Evolutionary conservation across 2,329 filamentous ascomycete genomes (phyloP).

Genomic region (Apiospora rasikravindrae): DNA sequence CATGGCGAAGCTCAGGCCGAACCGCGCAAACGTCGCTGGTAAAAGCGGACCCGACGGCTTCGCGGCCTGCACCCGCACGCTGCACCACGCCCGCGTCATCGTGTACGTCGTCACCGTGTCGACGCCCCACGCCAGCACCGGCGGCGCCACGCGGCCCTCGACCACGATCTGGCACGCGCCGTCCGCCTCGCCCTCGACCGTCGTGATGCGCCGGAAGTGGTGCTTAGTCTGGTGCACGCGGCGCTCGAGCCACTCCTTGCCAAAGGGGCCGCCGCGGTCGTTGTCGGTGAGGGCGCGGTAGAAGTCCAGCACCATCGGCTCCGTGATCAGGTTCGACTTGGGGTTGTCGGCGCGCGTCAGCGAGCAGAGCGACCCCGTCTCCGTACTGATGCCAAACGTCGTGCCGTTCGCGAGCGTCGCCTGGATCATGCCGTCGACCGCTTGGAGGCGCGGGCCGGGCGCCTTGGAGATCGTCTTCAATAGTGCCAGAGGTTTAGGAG

Average conservation of each 20-base stretch:
- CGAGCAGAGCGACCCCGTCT: constrained; percentile 47
- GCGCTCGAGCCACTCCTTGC: constrained; percentile 60
- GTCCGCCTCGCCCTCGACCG: constrained; percentile 32
- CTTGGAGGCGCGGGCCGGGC: constrained; percentile 29
- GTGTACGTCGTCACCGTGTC: constrained; percentile 59
- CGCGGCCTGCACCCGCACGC: constrained; percentile 54
- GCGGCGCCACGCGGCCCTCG: constrained; percentile 63
- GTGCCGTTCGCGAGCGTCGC: constrained; percentile 43
- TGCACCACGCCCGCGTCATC: constrained; percentile 54
- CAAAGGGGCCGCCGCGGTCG: constrained; percentile 60
- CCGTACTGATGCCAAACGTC: constrained; percentile 51
- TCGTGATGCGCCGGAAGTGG: constrained; percentile 44
- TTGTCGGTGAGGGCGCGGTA: constrained; percentile 73
- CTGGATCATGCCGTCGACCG: constrained; percentile 38
- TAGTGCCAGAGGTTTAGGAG: constrained; percentile 37
- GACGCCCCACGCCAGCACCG: constrained; percentile 66
- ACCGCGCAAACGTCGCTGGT: constrained; percentile 64
- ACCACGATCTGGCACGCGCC: constrained; percentile 49
- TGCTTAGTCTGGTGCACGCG: constrained; percentile 52
- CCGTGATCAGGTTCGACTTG: constrained; percentile 47
- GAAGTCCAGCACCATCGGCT: constrained; percentile 56
- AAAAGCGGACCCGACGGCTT: constrained; percentile 53
- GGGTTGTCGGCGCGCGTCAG: constrained; percentile 43
- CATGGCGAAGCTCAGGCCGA: constrained; percentile 62
- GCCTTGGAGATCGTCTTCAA: constrained; percentile 30